Evolutionary conservation across 371 early-diverging fungal genomes (phyloP), one percentile per base, ranked within the genome.

Genomic region (Paraphysoderma sedebokerense): DNA sequence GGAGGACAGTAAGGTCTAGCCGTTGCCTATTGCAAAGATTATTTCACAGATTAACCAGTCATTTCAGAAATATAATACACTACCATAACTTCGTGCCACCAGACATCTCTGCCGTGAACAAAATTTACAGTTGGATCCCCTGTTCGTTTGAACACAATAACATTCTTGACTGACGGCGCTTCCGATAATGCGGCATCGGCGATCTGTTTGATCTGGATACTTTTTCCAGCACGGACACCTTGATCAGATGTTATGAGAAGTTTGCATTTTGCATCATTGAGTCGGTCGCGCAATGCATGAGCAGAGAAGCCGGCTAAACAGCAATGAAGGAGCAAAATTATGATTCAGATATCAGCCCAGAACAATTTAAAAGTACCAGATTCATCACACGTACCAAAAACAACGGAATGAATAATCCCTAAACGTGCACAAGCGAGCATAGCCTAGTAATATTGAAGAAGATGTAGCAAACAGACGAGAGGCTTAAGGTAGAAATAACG

Each of bases 401-500:
- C 89, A 20, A 93, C 92, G 28, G 77, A n/a, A n/a, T 93, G 98
- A 24, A 90, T 63, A 9, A 86, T 76, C 20, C 98, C 98, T 19
- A 96, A 65, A 38, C 96, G 76, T 4, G 91, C 85, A 65, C 93
- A 92, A n/a, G 98, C 95, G 34, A 98, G 71, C 70, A 90, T 79
- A 1, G 87, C 77, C 41, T 41, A 17, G 0, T n/a, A n/a, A n/a
- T n/a, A n/a, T n/a, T n/a, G n/a, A n/a, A n/a, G n/a, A 17, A 11
- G 1, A 39, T 23, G 11, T 11, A 27, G 13, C 2, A 13, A 9
- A 39, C 24, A 15, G 3, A 11, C 39, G 12, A 5, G 39, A 3
- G 13, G 15, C 24, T 5, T 39, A 3, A 39, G 26, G 20, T 9
- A 12, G 20, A 3, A 26, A 9, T 39, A 13, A 2, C 12, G 9